phyloP scores from a whole-genome alignment of 495 filamentous ascomycete genomes.

The Penicillium cinerascens region DNA sequence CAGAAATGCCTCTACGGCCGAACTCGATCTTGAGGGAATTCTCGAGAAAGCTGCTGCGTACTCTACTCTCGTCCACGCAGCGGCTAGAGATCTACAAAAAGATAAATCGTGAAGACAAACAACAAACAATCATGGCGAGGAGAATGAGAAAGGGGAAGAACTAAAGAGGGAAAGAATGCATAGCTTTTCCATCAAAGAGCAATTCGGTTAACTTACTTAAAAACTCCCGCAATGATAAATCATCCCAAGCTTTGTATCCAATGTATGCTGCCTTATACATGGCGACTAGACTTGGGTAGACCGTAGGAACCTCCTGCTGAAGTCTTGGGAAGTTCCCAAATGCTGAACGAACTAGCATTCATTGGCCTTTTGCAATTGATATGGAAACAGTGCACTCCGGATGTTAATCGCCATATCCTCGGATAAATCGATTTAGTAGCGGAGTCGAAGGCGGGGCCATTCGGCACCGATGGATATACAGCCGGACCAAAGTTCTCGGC shows the following conservation, averaged over 20 bases:
- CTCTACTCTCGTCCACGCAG: background rate
- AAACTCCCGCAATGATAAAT: too few species aligned
- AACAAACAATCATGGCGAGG: too few species aligned
- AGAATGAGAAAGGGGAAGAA: too few species aligned
- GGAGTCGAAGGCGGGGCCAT: background rate
- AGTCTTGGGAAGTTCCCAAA: background rate
- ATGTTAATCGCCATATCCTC: slow-evolving; percentile 16
- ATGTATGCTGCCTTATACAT: too few species aligned
- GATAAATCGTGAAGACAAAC: background rate
- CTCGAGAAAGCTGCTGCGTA: background rate
- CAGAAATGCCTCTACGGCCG: too few species aligned
- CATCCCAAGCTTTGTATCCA: too few species aligned
- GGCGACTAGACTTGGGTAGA: too few species aligned
- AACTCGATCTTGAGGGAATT: background rate
- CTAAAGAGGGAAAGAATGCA: too few species aligned
- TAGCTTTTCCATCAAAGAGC: too few species aligned
- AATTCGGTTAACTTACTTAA: too few species aligned
- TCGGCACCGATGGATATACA: background rate
- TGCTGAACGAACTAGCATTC: background rate
- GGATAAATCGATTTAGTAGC: background rate
- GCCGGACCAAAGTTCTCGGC: background rate
- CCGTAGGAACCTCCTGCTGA: background rate
- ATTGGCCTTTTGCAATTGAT: background rate
- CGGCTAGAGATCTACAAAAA: background rate
- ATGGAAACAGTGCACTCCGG: slow-evolving; percentile 5